These are phyloP conservation scores for Styphnolobium japonicum DNA, from an alignment of 306 rosid genomes.

Conservation along the genomic window DNA sequence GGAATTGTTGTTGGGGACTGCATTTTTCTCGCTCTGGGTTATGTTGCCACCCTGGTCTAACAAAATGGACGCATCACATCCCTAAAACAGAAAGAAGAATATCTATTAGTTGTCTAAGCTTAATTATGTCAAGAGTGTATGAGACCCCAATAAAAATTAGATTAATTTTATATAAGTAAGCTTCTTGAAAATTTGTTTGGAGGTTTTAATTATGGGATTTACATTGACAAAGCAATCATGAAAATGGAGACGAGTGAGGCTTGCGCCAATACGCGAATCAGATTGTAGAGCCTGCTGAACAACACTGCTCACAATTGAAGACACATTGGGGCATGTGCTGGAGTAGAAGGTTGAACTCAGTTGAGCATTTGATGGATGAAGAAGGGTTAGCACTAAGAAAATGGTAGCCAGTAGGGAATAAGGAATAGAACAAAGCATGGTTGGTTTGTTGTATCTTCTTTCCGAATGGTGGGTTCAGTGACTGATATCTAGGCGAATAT, in stretches of 20 bases:
- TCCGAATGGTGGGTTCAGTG: background rate
- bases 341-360: slow-evolving; percentile 58
- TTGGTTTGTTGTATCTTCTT: background rate
- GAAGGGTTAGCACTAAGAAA: slow-evolving; percentile 3
- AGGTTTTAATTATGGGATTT: background rate
- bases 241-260: slow-evolving; percentile 71
- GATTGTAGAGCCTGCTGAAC: slow-evolving; percentile 59
- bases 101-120: no score
- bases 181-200: background rate
- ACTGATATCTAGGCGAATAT: background rate
- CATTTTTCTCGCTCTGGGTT: slow-evolving; percentile 66
- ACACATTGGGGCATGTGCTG: slow-evolving; percentile 62
- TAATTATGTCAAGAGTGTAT: background rate
- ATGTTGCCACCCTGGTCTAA: slow-evolving; percentile 52
- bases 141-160: background rate
- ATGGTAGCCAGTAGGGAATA: slow-evolving; percentile 8
- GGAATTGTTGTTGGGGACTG: slow-evolving; percentile 51
- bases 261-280: slow-evolving; percentile 64
- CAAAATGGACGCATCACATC: slow-evolving; percentile 76
- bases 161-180: background rate
- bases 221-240: slow-evolving; percentile 77
- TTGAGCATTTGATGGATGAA: slow-evolving; percentile 53
- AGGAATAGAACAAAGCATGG: slow-evolving; percentile 30
- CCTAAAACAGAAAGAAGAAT: slow-evolving; percentile 31
- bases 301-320: slow-evolving; percentile 49